Evolutionary conservation across 108 stramenopile species (phyloP), one percentile per base, ranked within the genome.

Genomic region (Cyclotella sp.): DNA sequence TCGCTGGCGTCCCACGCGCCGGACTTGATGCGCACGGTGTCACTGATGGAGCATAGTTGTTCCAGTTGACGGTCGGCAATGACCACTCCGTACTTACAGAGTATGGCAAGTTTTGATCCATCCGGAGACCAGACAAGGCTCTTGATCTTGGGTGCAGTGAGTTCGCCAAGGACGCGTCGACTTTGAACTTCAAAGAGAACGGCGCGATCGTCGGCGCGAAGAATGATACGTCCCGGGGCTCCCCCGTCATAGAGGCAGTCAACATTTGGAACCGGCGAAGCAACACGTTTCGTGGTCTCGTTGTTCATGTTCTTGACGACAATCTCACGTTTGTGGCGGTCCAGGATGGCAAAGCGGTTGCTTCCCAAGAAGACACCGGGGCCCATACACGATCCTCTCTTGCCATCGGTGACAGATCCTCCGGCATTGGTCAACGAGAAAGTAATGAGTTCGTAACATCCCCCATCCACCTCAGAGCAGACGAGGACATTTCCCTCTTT

Each of bases 1-100:
- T 89, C 88, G 68, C 84, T 87, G 67, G 87, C 86, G 82, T 98
- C 99, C 98, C 98, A 99, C 40, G 91, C 93, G 30, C 97, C 99
- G 57, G 83, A 81, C 94, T 99, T 99, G 85, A 99, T 93, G 41
- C 97, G 93, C 21, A 98, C 97, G 51, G 97, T 95, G 85, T 99
- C 99, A 52, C 88, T 90, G 63, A 98, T 94, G 60, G 92, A 88
- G 85, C 95, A 96, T n/a, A 95, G 87, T 84, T 99, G 97, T 70
- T 97, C 97, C 15, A 99, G 84, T 73, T 97, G 90, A 64, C 93
- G 89, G 71, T 93, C 89, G 70, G 97, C 96, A 86, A 99, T 91
- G 69, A 97, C 92, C 21, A 99, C 85, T 12, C 94, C 94, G 73
- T 97, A 96, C 85, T 98, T 98, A 87, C 95, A 96, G 22, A 98